Evolutionary conservation across 352 stramenopile genomes (phyloP).

Genomic region (Globisporangium lucens): DNA sequence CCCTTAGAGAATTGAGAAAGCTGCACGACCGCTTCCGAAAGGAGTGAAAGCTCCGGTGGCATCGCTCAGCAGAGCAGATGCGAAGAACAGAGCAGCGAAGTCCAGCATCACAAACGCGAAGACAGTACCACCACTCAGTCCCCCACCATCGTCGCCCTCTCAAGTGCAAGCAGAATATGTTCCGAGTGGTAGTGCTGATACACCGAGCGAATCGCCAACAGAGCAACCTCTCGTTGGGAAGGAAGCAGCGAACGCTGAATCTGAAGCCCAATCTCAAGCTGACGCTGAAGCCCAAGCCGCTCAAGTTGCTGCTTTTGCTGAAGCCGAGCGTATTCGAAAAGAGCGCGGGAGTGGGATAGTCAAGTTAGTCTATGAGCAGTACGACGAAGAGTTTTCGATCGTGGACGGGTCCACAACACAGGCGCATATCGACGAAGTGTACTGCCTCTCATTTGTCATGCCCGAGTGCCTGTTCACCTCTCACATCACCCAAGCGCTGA

Average conservation of each 20-base stretch:
- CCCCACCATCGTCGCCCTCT: neutral
- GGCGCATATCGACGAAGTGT: conserved; percentile 74
- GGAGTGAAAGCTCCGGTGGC: neutral
- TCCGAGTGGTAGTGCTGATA: neutral
- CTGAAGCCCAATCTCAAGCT: neutral
- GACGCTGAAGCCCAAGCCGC: neutral
- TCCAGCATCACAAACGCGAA: neutral
- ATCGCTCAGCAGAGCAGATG: neutral
- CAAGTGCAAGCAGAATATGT: neutral
- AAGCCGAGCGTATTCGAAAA: conserved; percentile 34
- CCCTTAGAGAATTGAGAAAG: neutral
- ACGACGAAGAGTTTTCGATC: conserved; percentile 84
- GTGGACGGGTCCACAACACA: conserved; percentile 73
- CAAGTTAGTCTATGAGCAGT: conserved; percentile 86
- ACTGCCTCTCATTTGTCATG: conserved; percentile 89
- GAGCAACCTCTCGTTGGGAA: neutral
- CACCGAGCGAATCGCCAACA: neutral
- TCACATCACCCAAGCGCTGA: conserved; percentile 44
- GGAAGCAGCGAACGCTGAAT: neutral
- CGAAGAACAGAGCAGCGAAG: conserved; percentile 1
- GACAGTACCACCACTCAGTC: neutral
- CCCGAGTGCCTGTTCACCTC: conserved; percentile 81
- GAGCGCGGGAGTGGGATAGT: conserved; percentile 58
- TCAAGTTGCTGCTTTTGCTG: neutral
- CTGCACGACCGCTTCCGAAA: neutral